These are phyloP conservation scores for Yueomyces sp. DNA, from an alignment of 805 yeast species.

Conservation along the genomic window DNA sequence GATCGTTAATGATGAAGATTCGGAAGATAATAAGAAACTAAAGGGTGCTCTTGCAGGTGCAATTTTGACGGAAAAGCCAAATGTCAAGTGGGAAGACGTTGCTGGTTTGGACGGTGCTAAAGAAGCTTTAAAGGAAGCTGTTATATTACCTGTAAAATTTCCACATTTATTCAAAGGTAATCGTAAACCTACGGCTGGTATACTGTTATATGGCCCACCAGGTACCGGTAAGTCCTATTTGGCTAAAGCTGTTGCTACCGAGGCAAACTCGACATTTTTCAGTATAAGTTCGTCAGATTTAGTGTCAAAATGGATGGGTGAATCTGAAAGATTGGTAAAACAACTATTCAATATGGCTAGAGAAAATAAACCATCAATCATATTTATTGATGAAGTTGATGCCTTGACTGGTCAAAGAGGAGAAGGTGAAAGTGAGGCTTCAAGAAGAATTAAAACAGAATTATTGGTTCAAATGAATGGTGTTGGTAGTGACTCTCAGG, in stretches of 20 bases:
- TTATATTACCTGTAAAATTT: slow-evolving; percentile 87
- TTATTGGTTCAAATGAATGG: slow-evolving; percentile 97
- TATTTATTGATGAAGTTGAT: slow-evolving; percentile 95
- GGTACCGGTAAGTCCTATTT: slow-evolving; percentile 96
- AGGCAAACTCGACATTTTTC: slow-evolving; percentile 92
- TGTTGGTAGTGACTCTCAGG: slow-evolving; percentile 87
- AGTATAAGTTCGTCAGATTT: slow-evolving; percentile 92
- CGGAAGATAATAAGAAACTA: slow-evolving; percentile 75
- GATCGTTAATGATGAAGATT: slow-evolving; percentile 56
- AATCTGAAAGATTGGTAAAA: slow-evolving; percentile 88
- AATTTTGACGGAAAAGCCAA: slow-evolving; percentile 80
- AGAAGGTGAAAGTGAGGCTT: slow-evolving; percentile 94
- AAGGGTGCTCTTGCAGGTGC: slow-evolving; percentile 89
- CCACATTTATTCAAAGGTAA: slow-evolving; percentile 94
- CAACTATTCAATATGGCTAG: slow-evolving; percentile 93
- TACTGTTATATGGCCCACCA: slow-evolving; percentile 81
- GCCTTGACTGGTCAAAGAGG: slow-evolving; percentile 97
- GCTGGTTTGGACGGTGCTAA: slow-evolving; percentile 94
- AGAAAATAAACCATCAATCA: slow-evolving; percentile 89
- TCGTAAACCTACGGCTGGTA: slow-evolving; percentile 86
- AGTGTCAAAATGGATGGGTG: slow-evolving; percentile 99
- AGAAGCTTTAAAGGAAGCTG: slow-evolving; percentile 95
- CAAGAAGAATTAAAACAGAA: slow-evolving; percentile 91
- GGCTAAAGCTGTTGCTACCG: slow-evolving; percentile 98
- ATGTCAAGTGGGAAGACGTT: slow-evolving; percentile 87